Conservation (phyloP, 768 basidiomycete genomes). For the Boletus barrowsii region DNA sequence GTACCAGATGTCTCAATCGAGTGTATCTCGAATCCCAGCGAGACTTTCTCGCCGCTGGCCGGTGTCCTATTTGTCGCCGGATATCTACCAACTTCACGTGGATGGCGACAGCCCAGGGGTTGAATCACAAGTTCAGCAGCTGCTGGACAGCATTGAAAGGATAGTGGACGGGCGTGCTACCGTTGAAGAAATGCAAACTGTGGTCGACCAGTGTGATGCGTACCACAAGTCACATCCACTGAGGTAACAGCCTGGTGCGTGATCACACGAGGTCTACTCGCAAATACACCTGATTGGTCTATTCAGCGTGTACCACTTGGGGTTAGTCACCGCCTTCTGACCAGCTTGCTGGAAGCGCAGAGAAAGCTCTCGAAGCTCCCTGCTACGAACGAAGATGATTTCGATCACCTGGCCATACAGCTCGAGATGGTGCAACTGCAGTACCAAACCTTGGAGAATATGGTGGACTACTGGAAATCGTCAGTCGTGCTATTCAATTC, state of each 20-base stretch:
- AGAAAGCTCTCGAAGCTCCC: too few relatives aligned
- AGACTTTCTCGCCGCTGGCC: neutral
- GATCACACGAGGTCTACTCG: neutral
- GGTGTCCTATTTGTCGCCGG: conserved; percentile 13
- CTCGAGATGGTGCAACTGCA: neutral
- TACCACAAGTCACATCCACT: neutral
- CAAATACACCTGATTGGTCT: neutral
- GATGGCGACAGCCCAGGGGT: neutral
- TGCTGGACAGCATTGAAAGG: neutral
- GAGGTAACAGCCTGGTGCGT: neutral
- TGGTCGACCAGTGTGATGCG: neutral
- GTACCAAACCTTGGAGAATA: neutral
- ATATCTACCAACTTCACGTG: conserved; percentile 6
- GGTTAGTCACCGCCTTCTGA: too few relatives aligned
- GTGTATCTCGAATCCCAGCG: neutral
- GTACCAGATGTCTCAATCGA: conserved; percentile 5
- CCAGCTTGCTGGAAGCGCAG: too few relatives aligned
- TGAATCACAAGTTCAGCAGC: neutral
- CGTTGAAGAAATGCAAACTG: conserved; percentile 8
- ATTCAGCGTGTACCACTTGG: too few relatives aligned
- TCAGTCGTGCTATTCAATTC: neutral
- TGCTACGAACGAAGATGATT: too few relatives aligned
- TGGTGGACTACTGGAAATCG: neutral
- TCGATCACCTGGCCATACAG: neutral
- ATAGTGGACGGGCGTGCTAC: neutral